Evolutionary conservation across 2,329 filamentous ascomycete genomes (phyloP).

Genomic region (Monosporascus sp.): DNA sequence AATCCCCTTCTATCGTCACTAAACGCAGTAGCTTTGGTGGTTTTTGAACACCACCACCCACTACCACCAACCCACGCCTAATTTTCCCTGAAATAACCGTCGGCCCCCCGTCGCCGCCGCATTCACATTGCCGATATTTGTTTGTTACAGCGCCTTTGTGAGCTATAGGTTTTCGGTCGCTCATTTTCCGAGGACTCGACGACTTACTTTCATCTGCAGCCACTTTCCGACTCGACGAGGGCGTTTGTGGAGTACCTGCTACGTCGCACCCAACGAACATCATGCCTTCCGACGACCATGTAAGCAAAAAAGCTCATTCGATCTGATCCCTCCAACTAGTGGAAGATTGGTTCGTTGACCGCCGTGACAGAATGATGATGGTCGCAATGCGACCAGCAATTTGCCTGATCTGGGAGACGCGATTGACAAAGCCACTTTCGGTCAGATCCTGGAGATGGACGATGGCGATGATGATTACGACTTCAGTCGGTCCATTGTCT

Average conservation of each 20-base stretch:
- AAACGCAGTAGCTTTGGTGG: conserved; percentile 17
- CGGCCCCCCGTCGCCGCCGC: neutral
- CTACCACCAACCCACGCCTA: conserved; percentile 10
- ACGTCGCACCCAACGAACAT: conserved; percentile 9
- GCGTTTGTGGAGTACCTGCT: conserved; percentile 1
- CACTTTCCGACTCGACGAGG: neutral
- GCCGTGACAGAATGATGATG: conserved; percentile 40
- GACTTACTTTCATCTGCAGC: neutral
- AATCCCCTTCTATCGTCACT: conserved; percentile 15
- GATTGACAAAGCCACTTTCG: conserved; percentile 77
- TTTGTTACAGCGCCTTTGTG: neutral
- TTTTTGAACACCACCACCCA: conserved; percentile 17
- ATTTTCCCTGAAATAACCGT: neutral
- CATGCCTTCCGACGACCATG: conserved; percentile 24
- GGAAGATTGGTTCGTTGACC: conserved; percentile 3
- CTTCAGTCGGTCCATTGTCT: conserved; percentile 84
- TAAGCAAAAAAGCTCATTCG: conserved; percentile 6
- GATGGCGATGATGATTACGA: conserved; percentile 80
- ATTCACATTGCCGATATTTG: neutral
- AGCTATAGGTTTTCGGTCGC: neutral
- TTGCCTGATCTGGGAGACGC: conserved; percentile 64
- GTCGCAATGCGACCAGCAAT: conserved; percentile 37
- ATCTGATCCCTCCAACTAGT: neutral
- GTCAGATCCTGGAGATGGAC: conserved; percentile 98
- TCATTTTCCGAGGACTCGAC: neutral